phyloP scores from a whole-genome alignment of 768 basidiomycete genomes.

The Boletus reticulatus region DNA sequence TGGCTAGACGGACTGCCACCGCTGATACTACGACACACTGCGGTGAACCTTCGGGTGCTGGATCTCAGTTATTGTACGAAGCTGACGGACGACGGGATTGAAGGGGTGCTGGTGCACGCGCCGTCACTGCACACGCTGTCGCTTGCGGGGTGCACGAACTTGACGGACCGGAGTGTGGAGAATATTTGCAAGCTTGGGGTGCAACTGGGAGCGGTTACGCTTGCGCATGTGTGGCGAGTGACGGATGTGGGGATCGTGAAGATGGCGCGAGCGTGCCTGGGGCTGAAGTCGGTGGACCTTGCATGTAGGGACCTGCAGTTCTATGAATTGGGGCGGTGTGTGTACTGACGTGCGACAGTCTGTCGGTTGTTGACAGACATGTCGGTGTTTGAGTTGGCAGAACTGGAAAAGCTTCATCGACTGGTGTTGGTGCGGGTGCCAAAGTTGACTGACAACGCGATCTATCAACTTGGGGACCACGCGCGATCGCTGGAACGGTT shows the following conservation, averaged over 20 bases:
- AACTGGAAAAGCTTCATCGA: conserved; percentile 64
- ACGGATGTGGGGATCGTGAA: conserved; percentile 74
- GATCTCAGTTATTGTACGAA: conserved; percentile 72
- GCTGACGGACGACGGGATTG: conserved; percentile 73
- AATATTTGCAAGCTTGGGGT: conserved; percentile 70
- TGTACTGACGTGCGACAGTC: conserved; percentile 44
- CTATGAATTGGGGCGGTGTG: not conserved
- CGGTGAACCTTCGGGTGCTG: conserved; percentile 73
- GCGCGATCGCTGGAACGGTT: conserved; percentile 68
- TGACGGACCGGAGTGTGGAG: conserved; percentile 72
- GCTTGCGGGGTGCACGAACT: conserved; percentile 69
- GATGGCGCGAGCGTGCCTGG: conserved; percentile 66
- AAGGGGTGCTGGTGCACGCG: conserved; percentile 72
- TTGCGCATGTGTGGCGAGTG: conserved; percentile 77
- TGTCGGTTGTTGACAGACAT: conserved; percentile 84
- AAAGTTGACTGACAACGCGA: conserved; percentile 80
- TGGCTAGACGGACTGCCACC: conserved; percentile 65
- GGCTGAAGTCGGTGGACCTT: conserved; percentile 80
- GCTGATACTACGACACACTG: conserved; percentile 58
- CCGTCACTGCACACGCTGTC: conserved; percentile 74
- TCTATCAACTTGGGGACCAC: conserved; percentile 77
- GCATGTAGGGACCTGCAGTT: conserved; percentile 59
- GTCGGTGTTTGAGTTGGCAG: conserved; percentile 77
- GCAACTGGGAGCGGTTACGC: conserved; percentile 73
- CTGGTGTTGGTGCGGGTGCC: conserved; percentile 80